These are phyloP conservation scores for Tricholoma sp. DNA, from an alignment of 768 basidiomycete genomes.

Conservation along the genomic window DNA sequence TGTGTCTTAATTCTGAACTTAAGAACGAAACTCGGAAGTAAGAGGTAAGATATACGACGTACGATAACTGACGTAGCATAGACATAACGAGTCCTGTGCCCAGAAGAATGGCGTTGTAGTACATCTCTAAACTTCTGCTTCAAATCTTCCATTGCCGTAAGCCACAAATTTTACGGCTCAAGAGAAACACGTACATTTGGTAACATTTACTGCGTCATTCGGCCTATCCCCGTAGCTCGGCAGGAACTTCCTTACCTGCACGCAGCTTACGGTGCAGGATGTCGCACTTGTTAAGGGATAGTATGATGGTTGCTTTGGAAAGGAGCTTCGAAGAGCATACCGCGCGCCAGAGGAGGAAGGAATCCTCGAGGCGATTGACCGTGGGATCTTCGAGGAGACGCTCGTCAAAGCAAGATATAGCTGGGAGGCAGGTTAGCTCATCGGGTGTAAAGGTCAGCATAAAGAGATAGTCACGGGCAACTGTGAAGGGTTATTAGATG, in stretches of 20 bases:
- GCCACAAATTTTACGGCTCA: background rate
- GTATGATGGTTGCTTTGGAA: conserved; percentile 53
- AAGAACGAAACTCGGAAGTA: background rate
- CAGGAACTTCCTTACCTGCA: conserved; percentile 47
- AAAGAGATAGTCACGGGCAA: conserved; percentile 43
- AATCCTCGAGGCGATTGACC: conserved; percentile 70
- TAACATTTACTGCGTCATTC: conserved; percentile 49
- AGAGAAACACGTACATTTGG: conserved; percentile 45
- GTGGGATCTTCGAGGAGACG: conserved; percentile 50
- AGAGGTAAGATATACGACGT: conserved; percentile 13
- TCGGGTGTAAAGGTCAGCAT: background rate
- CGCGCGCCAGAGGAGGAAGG: conserved; percentile 60
- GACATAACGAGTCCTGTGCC: conserved; percentile 47
- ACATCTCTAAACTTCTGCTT: conserved; percentile 44
- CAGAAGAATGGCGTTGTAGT: conserved; percentile 45
- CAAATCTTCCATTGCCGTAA: conserved; percentile 23
- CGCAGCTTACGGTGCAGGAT: conserved; percentile 49
- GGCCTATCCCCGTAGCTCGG: conserved; percentile 57
- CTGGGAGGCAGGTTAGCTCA: conserved; percentile 11
- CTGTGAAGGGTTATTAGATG: conserved; percentile 25
- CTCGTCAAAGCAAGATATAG: conserved; percentile 42
- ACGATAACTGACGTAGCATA: conserved; percentile 60
- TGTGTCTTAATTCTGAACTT: conserved; percentile 41
- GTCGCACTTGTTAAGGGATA: conserved; percentile 76
- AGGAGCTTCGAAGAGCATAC: conserved; percentile 59